phyloP scores from a whole-genome alignment of 768 basidiomycete genomes.

The Pleurotus platypus region DNA sequence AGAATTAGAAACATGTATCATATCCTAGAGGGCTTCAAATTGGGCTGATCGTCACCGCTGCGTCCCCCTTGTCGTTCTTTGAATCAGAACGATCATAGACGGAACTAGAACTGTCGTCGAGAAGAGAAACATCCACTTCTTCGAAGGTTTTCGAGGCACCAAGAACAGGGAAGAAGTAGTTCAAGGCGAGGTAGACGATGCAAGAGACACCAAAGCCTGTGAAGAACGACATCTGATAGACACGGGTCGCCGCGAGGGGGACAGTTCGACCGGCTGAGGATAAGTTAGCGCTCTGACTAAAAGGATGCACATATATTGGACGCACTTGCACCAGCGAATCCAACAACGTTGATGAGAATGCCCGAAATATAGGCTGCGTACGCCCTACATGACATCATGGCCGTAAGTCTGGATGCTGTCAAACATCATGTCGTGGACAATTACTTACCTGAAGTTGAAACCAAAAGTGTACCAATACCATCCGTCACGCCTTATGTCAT shows the following conservation, averaged over 20 bases:
- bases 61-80: not conserved
- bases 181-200: slow-evolving; percentile 58
- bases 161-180: slow-evolving; percentile 55
- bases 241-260: slow-evolving; percentile 64
- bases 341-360: slow-evolving; percentile 79
- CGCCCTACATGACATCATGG: slow-evolving; percentile 32
- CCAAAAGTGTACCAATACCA: slow-evolving; percentile 80
- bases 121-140: slow-evolving; percentile 46
- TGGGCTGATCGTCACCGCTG: too few species aligned
- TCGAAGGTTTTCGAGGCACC: slow-evolving; percentile 44
- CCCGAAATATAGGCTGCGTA: slow-evolving; percentile 69
- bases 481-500: slow-evolving; percentile 47
- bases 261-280: slow-evolving; percentile 52
- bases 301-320: not conserved
- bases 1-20: not conserved
- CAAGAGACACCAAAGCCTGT: slow-evolving; percentile 75
- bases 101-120: not conserved
- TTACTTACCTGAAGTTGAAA: slow-evolving; percentile 60
- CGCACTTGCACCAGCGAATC: slow-evolving; percentile 73
- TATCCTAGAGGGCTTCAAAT: not conserved
- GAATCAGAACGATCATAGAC: slow-evolving; percentile 1
- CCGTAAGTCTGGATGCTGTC: not conserved
- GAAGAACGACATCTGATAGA: slow-evolving; percentile 80
- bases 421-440: slow-evolving; percentile 2
- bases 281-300: not conserved